phyloP scores from a whole-genome alignment of 148 eudicot species.

The Vaccinium macrocarpon region DNA sequence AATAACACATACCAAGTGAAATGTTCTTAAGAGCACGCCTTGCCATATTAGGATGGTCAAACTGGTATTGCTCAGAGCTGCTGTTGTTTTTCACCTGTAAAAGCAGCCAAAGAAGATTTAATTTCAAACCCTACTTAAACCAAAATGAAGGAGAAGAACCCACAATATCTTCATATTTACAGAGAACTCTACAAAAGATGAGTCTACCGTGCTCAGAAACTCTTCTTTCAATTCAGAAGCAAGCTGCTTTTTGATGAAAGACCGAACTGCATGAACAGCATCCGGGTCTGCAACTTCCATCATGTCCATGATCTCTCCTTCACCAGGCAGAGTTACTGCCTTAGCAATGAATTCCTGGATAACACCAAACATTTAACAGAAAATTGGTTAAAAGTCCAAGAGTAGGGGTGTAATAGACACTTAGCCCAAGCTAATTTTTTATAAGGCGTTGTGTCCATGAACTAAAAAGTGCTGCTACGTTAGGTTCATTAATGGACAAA shows the following conservation, averaged over 20 bases:
- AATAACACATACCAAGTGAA: conserved; percentile 57
- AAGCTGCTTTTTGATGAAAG: conserved; percentile 80
- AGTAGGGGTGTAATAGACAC: too few relatives aligned
- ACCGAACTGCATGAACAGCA: conserved; percentile 89
- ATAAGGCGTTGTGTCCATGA: too few relatives aligned
- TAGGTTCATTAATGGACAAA: too few relatives aligned
- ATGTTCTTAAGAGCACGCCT: conserved; percentile 87
- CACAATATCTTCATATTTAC: not conserved
- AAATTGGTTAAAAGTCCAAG: too few relatives aligned
- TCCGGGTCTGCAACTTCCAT: conserved; percentile 98
- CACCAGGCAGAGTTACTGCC: conserved; percentile 86
- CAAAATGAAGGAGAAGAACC: not conserved
- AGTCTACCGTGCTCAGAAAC: conserved; percentile 53
- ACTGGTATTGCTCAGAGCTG: conserved; percentile 68
- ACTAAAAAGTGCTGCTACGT: too few relatives aligned
- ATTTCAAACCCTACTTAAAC: not conserved
- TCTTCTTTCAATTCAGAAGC: conserved; percentile 75
- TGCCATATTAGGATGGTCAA: conserved; percentile 69
- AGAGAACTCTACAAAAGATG: conserved; percentile 1
- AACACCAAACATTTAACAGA: not conserved
- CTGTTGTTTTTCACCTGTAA: conserved; percentile 74
- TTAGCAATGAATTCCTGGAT: conserved; percentile 83
- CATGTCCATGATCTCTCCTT: conserved; percentile 96
- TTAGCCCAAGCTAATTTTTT: too few relatives aligned
- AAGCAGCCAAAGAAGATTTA: conserved; percentile 17